Evolutionary conservation across 345 rosid genomes (phyloP).

Genomic region (Microcos paniculata): DNA sequence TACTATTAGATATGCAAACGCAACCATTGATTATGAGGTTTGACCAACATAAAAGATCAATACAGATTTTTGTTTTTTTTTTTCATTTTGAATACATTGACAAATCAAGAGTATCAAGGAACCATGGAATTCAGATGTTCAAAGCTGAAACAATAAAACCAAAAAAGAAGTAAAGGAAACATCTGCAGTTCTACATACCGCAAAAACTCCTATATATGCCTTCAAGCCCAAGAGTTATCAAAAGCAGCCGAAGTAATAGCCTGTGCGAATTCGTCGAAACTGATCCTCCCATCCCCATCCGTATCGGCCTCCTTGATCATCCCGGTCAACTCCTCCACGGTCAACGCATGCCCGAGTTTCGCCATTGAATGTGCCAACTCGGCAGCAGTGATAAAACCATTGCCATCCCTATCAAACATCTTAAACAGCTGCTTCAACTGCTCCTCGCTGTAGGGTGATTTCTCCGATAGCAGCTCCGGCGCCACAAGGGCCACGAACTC

Average conservation of each 20-base stretch:
- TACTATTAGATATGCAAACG: no score
- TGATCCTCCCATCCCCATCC: slow-evolving; percentile 88
- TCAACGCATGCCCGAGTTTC: slow-evolving; percentile 73
- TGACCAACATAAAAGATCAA: neutral
- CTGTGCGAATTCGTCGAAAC: slow-evolving; percentile 67
- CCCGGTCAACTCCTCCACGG: slow-evolving; percentile 78
- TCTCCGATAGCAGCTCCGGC: slow-evolving; percentile 64
- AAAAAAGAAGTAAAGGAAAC: neutral
- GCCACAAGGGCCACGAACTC: slow-evolving; percentile 79
- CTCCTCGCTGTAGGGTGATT: slow-evolving; percentile 76
- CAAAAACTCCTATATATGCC: neutral
- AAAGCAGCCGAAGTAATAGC: slow-evolving; percentile 92
- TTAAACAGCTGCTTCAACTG: slow-evolving; percentile 62
- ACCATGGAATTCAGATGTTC: no score
- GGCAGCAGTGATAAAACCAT: slow-evolving; percentile 77
- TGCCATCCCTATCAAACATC: slow-evolving; percentile 76
- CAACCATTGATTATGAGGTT: no score
- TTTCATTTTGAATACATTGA: no score
- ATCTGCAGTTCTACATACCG: no score
- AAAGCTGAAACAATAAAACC: no score
- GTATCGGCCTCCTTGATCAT: slow-evolving; percentile 96
- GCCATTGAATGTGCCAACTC: slow-evolving; percentile 94
- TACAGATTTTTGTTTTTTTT: no score
- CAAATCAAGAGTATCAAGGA: no score
- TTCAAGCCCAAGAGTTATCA: slow-evolving; percentile 75